A percentile compares a stretch with the other conserved stretches of the same genome.
phyloP scores from a whole-genome alignment of 2,329 filamentous ascomycete species.

The Colletotrichum somersetense region DNA sequence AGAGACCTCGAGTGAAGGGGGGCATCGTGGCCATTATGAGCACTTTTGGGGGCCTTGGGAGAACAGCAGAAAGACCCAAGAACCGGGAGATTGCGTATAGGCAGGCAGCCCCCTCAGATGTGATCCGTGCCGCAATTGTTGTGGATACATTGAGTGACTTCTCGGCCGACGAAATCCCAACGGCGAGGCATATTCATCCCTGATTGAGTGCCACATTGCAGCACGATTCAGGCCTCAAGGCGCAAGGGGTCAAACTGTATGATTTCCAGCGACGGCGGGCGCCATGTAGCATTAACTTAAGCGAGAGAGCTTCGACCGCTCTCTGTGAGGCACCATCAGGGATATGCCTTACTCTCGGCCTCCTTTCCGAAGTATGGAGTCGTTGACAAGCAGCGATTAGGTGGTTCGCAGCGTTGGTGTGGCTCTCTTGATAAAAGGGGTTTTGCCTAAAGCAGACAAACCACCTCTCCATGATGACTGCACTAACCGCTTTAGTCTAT shows the following conservation, averaged over 20 bases:
- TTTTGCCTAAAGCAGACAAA: conserved; percentile 11
- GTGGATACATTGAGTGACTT: conserved; percentile 1
- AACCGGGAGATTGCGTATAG: conserved; percentile 28
- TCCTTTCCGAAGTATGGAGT: not conserved
- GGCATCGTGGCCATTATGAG: conserved; percentile 35
- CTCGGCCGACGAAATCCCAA: conserved; percentile 11
- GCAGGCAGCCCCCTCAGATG: conserved; percentile 14
- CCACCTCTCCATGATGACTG: not conserved
- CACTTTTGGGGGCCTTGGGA: conserved; percentile 11
- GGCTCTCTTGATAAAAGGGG: conserved; percentile 11
- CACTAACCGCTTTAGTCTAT: conserved; percentile 3
- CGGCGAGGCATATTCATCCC: conserved; percentile 14
- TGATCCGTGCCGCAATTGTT: conserved; percentile 24
- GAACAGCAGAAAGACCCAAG: not conserved
- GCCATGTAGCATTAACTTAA: conserved; percentile 21
- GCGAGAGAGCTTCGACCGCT: conserved; percentile 21
- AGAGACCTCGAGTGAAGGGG: conserved; percentile 6
- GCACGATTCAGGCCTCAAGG: not conserved
- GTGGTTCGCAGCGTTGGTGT: not conserved
- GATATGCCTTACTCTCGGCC: conserved; percentile 13
- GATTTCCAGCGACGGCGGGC: conserved; percentile 18
- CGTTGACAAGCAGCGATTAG: conserved; percentile 10
- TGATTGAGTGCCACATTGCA: conserved; percentile 3
- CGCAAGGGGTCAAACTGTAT: conserved; percentile 7
- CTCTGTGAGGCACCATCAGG: conserved; percentile 20